Percentiles rank a stretch among this genome's conserved stretches.
Conservation (phyloP, 768 basidiomycete genomes). For the Termitomyces heimii region DNA sequence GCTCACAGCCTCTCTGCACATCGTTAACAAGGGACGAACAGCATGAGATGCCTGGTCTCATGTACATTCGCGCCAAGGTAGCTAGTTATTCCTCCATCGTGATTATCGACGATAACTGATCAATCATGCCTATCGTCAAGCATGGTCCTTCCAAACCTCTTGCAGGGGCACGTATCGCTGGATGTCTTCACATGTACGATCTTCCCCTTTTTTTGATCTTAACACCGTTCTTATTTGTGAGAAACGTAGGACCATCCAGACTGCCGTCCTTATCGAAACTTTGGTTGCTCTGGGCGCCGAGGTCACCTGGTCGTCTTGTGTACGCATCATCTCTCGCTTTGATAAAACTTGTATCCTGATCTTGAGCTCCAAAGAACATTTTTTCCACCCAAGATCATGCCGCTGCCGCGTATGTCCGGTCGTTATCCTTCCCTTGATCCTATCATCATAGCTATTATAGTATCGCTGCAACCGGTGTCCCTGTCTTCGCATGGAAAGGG, state of each 20-base stretch:
- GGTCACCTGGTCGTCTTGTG: slow-evolving; percentile 98
- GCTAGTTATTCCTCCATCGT: slow-evolving; percentile 8
- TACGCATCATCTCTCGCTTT: slow-evolving; percentile 30
- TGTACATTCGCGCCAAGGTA: slow-evolving; percentile 88
- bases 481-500: slow-evolving; percentile 99
- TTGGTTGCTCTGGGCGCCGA: slow-evolving; percentile 92
- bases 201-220: neutral
- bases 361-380: slow-evolving; percentile 64
- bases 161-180: slow-evolving; percentile 92
- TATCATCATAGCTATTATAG: slow-evolving; percentile 28
- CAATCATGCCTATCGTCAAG: slow-evolving; percentile 35
- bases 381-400: slow-evolving; percentile 99
- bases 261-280: slow-evolving; percentile 98
- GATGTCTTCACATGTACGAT: slow-evolving; percentile 92
- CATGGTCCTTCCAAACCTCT: slow-evolving; percentile 78
- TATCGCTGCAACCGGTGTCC: slow-evolving; percentile 96
- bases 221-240: slow-evolving; percentile 1
- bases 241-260: slow-evolving; percentile 85
- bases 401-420: slow-evolving; percentile 75
- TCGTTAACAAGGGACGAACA: slow-evolving; percentile 23
- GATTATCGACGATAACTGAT: slow-evolving; percentile 18
- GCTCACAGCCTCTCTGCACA: slow-evolving; percentile 9
- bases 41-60: slow-evolving; percentile 95
- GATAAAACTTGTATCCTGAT: neutral
- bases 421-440: neutral